phyloP scores from a whole-genome alignment of 371 early-diverging fungal genomes.

The Lichtheimia corymbifera region DNA sequence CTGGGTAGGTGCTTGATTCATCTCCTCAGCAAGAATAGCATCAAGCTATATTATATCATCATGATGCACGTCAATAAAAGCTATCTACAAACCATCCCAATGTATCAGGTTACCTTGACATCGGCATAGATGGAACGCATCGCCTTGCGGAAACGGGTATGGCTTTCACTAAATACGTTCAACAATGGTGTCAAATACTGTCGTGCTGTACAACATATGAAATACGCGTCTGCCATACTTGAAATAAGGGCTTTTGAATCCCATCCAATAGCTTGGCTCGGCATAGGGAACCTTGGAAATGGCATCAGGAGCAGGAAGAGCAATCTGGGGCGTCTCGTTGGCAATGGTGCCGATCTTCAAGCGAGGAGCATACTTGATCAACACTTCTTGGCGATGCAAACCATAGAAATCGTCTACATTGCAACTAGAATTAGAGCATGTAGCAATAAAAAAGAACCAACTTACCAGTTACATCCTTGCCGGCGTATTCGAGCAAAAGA shows the following conservation, averaged over 20 bases:
- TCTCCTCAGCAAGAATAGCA: slow-evolving; percentile 42
- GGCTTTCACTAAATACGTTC: slow-evolving; percentile 44
- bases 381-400: slow-evolving; percentile 71
- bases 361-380: slow-evolving; percentile 44
- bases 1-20: slow-evolving; percentile 37
- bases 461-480: slow-evolving; percentile 17
- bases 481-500: slow-evolving; percentile 57
- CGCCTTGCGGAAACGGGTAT: slow-evolving; percentile 46
- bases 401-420: slow-evolving; percentile 56
- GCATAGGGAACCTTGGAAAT: slow-evolving; percentile 63
- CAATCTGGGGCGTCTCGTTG: slow-evolving; percentile 31
- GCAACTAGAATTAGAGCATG: not conserved
- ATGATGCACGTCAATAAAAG: slow-evolving; percentile 57
- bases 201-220: not conserved
- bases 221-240: slow-evolving; percentile 34
- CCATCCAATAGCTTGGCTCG: slow-evolving; percentile 58
- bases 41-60: slow-evolving; percentile 50
- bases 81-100: not conserved
- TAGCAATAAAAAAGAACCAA: not conserved
- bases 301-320: slow-evolving; percentile 30
- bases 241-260: slow-evolving; percentile 62
- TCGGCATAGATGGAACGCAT: slow-evolving; percentile 40
- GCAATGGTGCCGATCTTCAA: slow-evolving; percentile 51
- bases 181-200: too few species aligned
- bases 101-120: slow-evolving; percentile 10